Conservation (phyloP, 1,284 basidiomycete species). For the Trichosporon sp. region DNA sequence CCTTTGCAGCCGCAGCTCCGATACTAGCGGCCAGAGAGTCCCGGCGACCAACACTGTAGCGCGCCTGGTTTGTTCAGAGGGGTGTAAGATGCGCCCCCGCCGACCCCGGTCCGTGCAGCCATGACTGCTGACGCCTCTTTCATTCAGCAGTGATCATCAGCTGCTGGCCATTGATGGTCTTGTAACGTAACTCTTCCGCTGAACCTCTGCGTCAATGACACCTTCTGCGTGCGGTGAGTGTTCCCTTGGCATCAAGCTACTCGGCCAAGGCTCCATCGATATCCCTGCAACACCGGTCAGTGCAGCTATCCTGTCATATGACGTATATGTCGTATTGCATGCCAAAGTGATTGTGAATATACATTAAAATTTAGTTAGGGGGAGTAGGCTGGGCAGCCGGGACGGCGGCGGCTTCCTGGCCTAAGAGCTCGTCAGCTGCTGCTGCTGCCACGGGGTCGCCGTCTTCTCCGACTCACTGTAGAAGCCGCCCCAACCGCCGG, state of each 20-base stretch:
- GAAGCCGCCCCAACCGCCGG: constrained; percentile 50
- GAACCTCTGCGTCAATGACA: no score
- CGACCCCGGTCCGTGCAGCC: constrained; percentile 5
- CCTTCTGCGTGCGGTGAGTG: no score
- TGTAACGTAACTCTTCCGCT: no score
- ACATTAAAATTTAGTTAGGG: constrained; percentile 9
- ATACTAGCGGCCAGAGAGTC: neutral
- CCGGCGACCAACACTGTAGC: neutral
- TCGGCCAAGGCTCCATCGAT: neutral
- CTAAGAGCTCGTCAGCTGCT: constrained; percentile 16
- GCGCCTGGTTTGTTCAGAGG: neutral
- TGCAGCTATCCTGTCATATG: neutral
- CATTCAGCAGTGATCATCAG: neutral
- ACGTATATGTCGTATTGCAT: constrained; percentile 17
- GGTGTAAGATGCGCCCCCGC: neutral
- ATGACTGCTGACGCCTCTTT: constrained; percentile 2
- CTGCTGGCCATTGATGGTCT: neutral
- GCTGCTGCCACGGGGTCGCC: neutral
- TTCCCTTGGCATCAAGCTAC: no score
- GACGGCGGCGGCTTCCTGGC: constrained; percentile 19
- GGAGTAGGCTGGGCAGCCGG: constrained; percentile 12
- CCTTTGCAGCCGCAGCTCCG: neutral
- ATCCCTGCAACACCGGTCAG: neutral
- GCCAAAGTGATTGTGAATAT: constrained; percentile 14
- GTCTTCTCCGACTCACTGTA: constrained; percentile 42